These are phyloP conservation scores for Hyaloscypha hepaticicola DNA, from an alignment of 495 filamentous ascomycete species.

Conservation along the genomic window DNA sequence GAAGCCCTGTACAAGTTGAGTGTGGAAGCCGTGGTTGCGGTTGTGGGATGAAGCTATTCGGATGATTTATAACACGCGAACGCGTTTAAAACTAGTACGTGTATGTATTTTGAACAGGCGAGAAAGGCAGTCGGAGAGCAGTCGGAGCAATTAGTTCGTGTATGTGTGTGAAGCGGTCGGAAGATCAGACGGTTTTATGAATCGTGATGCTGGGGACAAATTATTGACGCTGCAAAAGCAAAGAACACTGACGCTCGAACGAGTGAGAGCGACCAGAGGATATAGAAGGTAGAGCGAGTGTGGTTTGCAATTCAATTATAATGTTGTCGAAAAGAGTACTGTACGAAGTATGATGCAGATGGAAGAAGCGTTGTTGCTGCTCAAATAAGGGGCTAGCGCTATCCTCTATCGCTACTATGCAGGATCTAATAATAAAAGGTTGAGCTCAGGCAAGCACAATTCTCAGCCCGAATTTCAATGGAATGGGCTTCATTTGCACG, in stretches of 20 bases:
- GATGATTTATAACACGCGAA: too few species aligned
- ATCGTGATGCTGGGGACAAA: conserved; percentile 17
- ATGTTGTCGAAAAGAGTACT: conserved; percentile 9
- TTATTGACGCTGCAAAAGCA: conserved; percentile 12
- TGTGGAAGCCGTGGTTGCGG: conserved; percentile 38
- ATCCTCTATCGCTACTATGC: conserved; percentile 23
- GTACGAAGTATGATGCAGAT: conserved; percentile 1
- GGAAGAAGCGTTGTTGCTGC: conserved; percentile 9
- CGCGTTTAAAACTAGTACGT: too few species aligned
- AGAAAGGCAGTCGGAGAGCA: conserved; percentile 21
- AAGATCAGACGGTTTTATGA: conserved; percentile 13
- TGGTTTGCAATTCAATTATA: conserved; percentile 24
- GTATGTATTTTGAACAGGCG: too few species aligned
- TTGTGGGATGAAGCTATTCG: conserved; percentile 27
- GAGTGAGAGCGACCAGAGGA: conserved; percentile 29
- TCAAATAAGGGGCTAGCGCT: conserved; percentile 22
- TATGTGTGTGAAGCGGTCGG: background rate
- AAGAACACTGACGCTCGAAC: conserved; percentile 22
- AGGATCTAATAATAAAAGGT: conserved; percentile 34
- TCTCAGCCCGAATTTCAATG: conserved; percentile 12
- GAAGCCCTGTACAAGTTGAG: conserved; percentile 48
- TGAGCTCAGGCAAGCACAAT: conserved; percentile 22
- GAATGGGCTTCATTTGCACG: conserved; percentile 9
- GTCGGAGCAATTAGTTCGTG: background rate
- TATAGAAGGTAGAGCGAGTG: conserved; percentile 26